A percentile compares a stretch with the other conserved stretches of the same genome.
Evolutionary conservation across 78 protist species (phyloP).

Genomic region (Dictyostelium brefeldianum): DNA sequence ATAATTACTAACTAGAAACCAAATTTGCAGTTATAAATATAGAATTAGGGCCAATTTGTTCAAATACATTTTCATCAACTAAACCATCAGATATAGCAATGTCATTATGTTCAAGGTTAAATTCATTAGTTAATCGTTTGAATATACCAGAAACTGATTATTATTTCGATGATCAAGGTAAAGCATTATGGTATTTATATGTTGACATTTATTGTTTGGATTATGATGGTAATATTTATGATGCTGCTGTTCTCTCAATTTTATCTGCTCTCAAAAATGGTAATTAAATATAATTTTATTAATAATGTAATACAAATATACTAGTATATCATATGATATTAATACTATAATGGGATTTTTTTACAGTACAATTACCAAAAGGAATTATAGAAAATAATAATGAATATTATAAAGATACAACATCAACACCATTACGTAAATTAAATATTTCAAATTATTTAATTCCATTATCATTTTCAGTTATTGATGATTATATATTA

Average conservation of each 20-base stretch:
- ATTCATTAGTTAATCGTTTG: conserved; percentile 32
- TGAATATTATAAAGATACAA: conserved; percentile 43
- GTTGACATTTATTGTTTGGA: conserved; percentile 82
- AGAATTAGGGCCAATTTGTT: conserved; percentile 85
- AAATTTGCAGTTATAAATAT: conserved; percentile 65
- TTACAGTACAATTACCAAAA: conserved; percentile 60
- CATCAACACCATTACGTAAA: conserved; percentile 9
- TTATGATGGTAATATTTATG: conserved; percentile 83
- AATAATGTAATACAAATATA: too few species aligned
- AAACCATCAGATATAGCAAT: conserved; percentile 82
- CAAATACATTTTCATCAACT: conserved; percentile 54
- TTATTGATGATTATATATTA: conserved; percentile 70
- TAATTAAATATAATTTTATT: too few species aligned
- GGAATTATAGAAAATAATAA: conserved; percentile 41
- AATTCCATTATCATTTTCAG: conserved; percentile 65
- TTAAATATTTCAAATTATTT: conserved; percentile 39
- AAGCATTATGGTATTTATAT: conserved; percentile 77
- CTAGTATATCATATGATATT: neutral
- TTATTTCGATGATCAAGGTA: conserved; percentile 62
- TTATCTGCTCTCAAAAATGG: conserved; percentile 80
- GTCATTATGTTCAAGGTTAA: conserved; percentile 50
- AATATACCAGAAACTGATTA: conserved; percentile 31
- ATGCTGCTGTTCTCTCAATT: conserved; percentile 67
- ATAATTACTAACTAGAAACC: neutral
- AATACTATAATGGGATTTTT: too few species aligned